Evolutionary conservation across 371 early-diverging fungal species (phyloP).

Genomic region (Rhizopus delemar): DNA sequence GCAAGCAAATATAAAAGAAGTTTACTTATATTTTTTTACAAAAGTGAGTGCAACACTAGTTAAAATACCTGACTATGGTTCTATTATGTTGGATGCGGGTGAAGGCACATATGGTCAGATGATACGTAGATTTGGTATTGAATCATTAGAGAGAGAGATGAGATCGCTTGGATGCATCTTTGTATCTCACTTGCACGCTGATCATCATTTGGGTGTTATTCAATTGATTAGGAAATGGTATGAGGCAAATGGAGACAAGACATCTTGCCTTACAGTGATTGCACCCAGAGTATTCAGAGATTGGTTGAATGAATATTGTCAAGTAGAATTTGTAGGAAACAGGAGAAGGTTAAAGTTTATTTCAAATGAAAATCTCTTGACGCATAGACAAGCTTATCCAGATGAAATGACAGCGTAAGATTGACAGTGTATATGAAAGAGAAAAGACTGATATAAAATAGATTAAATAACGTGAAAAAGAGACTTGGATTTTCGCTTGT

Average conservation of each 20-base stretch:
- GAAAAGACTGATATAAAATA: neutral
- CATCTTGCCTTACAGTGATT: conserved; percentile 53
- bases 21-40: conserved; percentile 12
- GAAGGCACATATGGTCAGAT: conserved; percentile 97
- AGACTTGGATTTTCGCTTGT: conserved; percentile 55
- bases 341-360: conserved; percentile 24
- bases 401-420: neutral
- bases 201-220: conserved; percentile 96
- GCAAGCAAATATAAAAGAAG: neutral
- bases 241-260: conserved; percentile 36
- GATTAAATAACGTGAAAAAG: conserved; percentile 36
- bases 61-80: conserved; percentile 60
- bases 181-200: conserved; percentile 98
- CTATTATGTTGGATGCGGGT: conserved; percentile 92
- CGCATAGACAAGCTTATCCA: neutral
- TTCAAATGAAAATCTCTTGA: conserved; percentile 42
- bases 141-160: conserved; percentile 43
- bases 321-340: conserved; percentile 64
- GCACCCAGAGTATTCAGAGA: conserved; percentile 63
- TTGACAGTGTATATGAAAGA: no score
- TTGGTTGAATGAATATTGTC: conserved; percentile 73
- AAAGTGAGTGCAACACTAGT: conserved; percentile 85
- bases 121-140: conserved; percentile 71
- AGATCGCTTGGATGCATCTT: conserved; percentile 76
- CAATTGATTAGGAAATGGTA: conserved; percentile 69